phyloP scores from a whole-genome alignment of 176 grass and related monocot species.

The Juncus effusus region DNA sequence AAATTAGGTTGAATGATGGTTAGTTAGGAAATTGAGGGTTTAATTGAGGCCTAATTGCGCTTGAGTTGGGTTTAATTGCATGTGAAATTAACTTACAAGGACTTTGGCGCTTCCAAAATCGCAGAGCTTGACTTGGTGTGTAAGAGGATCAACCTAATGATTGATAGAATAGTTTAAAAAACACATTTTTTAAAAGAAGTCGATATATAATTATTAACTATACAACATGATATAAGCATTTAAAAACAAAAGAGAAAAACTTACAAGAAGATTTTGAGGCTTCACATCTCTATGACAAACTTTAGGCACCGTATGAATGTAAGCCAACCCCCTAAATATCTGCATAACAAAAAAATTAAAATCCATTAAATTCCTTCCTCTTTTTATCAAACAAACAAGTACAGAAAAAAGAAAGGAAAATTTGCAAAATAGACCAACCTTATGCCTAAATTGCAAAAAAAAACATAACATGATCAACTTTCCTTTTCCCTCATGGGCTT shows the following conservation, averaged over 20 bases:
- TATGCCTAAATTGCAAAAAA: not conserved
- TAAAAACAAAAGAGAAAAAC: slow-evolving; percentile 3
- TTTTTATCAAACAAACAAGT: not conserved
- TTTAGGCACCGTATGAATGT: slow-evolving; percentile 85
- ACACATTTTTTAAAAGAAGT: slow-evolving; percentile 20
- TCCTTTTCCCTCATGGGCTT: too few relatives aligned
- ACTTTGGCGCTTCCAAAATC: slow-evolving; percentile 99
- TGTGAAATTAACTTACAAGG: slow-evolving; percentile 55
- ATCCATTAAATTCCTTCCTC: slow-evolving; percentile 5
- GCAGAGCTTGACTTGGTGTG: slow-evolving; percentile 95
- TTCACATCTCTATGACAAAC: slow-evolving; percentile 98
- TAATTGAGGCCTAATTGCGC: not conserved
- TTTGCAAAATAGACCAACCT: too few relatives aligned
- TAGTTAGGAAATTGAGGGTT: not conserved
- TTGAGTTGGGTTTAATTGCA: not conserved
- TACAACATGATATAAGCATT: slow-evolving; percentile 1
- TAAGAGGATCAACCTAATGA: slow-evolving; percentile 80
- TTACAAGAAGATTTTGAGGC: slow-evolving; percentile 95
- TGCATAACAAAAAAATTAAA: slow-evolving; percentile 30
- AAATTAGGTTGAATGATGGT: too few relatives aligned
- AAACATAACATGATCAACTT: too few relatives aligned
- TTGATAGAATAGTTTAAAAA: slow-evolving; percentile 8
- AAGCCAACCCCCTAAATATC: slow-evolving; percentile 92
- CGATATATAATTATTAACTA: not conserved
- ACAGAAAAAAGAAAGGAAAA: not conserved